Conservation (phyloP, 169 alveolate species). For the Toxoplasma gondii region DNA sequence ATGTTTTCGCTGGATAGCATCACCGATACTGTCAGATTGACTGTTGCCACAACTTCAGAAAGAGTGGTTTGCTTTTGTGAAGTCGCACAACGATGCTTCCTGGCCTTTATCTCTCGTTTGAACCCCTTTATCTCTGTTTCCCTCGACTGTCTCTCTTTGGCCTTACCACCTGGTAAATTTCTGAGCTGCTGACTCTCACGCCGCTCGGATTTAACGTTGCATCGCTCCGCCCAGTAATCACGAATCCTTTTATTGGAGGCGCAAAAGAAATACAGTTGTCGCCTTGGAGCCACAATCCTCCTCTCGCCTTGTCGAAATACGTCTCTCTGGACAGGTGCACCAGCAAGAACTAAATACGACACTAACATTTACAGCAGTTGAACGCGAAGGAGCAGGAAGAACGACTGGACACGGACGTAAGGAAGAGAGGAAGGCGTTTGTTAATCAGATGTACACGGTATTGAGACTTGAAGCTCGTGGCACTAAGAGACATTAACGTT, state of each 20-base stretch:
- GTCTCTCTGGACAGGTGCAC: constrained; percentile 37
- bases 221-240: constrained; percentile 52
- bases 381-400: neutral
- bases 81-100: no score
- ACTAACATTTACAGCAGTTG: neutral
- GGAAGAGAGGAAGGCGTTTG: neutral
- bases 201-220: constrained; percentile 68
- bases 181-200: constrained; percentile 65
- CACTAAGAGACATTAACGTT: no score
- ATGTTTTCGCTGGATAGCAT: no score
- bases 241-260: constrained; percentile 27
- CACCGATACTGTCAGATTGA: no score
- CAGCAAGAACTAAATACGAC: neutral
- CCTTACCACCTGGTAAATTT: constrained; percentile 55
- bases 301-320: constrained; percentile 11
- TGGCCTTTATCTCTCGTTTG: no score
- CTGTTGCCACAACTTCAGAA: no score
- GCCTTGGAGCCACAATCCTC: constrained; percentile 47
- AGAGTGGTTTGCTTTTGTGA: no score
- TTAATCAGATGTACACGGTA: neutral
- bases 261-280: constrained; percentile 4
- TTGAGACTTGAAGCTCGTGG: no score
- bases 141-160: neutral
- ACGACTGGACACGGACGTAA: neutral
- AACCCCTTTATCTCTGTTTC: no score